phyloP scores from a whole-genome alignment of 1,284 basidiomycete genomes.

The Sporisorium graminicola region DNA sequence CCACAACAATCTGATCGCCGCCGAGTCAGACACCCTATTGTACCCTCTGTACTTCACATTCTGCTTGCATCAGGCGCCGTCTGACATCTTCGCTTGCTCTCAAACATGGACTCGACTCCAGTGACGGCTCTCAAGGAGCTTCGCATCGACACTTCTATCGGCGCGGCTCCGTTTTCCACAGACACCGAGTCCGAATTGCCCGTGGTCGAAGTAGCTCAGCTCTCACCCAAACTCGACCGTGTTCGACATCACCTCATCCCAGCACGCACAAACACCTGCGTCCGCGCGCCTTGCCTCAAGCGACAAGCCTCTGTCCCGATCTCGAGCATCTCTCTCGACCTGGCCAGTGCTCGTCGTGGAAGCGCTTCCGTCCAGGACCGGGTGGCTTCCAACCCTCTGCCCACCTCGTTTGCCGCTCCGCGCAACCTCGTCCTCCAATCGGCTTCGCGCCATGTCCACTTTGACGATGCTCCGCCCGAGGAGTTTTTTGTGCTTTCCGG shows the following conservation, averaged over 20 bases:
- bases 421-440: constrained; percentile 24
- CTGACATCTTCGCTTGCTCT: not conserved
- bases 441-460: constrained; percentile 50
- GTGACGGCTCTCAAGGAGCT: constrained; percentile 23
- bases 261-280: constrained; percentile 43
- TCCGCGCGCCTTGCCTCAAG: constrained; percentile 54
- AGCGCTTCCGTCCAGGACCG: constrained; percentile 25
- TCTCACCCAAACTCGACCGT: constrained; percentile 41
- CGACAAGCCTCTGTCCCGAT: constrained; percentile 37
- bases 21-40: not conserved
- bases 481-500: constrained; percentile 51
- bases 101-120: constrained; percentile 8
- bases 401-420: constrained; percentile 33
- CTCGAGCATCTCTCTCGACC: constrained; percentile 19
- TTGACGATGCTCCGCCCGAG: constrained; percentile 54
- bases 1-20: not conserved
- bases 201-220: constrained; percentile 32
- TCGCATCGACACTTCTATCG: constrained; percentile 27
- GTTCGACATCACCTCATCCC: constrained; percentile 54
- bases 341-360: constrained; percentile 22
- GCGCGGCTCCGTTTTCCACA: not conserved
- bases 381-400: constrained; percentile 32
- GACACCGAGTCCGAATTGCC: constrained; percentile 36
- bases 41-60: not conserved
- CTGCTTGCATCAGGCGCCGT: no score